Base-by-base conservation (phyloP, 2,329 filamentous ascomycete species). In the Ophiocordyceps sinensis region DNA sequence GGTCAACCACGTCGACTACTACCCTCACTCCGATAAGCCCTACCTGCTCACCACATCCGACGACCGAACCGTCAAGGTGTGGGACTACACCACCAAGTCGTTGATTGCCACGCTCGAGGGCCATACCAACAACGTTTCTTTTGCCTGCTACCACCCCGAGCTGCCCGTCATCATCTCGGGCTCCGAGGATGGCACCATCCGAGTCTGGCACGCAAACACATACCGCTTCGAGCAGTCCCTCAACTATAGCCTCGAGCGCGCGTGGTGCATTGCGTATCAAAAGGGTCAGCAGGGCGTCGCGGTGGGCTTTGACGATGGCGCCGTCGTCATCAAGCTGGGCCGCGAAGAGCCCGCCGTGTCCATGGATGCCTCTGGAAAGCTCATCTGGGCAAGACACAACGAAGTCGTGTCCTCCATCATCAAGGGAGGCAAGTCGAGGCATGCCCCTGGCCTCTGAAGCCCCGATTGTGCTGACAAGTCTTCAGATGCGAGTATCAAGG, bases 41-140 rank as follows among this genome's bases (percentile, higher is more conserved):
- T 96, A 98, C 57, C 79, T 98, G 37, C 79, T 98, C 48, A 98
- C 91, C 21, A 95, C 89, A 13, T 94, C 87, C 8, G 91, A 98
- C 60, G 91, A 96, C 63, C 79, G 85, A 53, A 96, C 89, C 1
- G 86, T 96, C 53, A 96, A 96, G 71, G 78, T 98, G 42, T 98
- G 91, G 89, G 91, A 98, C 59, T 96, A 98, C 69, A 96, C 89
- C 12, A 96, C 88, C 38, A 98, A 98, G 66, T 91, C 87, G 12
- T 71, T 96, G 49, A 95, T 96, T 57, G 91, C 91, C 28, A 96
- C 89, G 3, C 73, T 98, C 38, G 91, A 98, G 62, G 91, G 91
- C 26, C 91, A 98, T 62, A 94, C 87, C 28, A 94, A 88, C 63
- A 98, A 98, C 56, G 91, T 98, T 38, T 95, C 88, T 3, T 98